Conservation (phyloP, 163 green algal genomes). For the Picocystis sp. region DNA sequence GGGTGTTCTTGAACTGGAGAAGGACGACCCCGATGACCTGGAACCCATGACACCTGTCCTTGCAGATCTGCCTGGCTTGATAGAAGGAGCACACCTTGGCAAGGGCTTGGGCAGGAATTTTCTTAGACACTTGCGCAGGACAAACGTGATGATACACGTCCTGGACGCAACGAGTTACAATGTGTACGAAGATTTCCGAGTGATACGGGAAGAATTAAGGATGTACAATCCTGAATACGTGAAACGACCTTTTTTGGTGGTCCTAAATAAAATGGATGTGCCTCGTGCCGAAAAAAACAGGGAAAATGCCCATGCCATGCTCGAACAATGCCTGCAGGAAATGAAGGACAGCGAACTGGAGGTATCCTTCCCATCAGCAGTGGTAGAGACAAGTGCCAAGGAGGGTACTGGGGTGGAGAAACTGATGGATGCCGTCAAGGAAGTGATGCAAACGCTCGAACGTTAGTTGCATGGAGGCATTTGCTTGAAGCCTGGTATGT, state of each 20-base stretch:
- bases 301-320: too few species aligned
- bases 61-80: constrained; percentile 71
- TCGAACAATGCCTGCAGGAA: too few species aligned
- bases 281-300: too few species aligned
- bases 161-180: constrained; percentile 38
- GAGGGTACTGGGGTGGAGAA: too few species aligned
- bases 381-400: too few species aligned
- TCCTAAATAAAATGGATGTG: background rate
- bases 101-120: constrained; percentile 69
- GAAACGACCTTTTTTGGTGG: constrained; percentile 37
- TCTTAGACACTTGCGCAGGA: constrained; percentile 63
- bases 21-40: background rate
- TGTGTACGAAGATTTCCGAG: constrained; percentile 3
- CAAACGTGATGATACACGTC: constrained; percentile 54
- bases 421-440: too few species aligned
- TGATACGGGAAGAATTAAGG: constrained; percentile 53
- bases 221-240: constrained; percentile 86
- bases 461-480: too few species aligned
- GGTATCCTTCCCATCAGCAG: too few species aligned
- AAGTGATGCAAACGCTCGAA: too few species aligned
- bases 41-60: constrained; percentile 28
- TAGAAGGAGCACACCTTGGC: constrained; percentile 53
- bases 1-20: constrained; percentile 14
- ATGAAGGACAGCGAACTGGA: too few species aligned
- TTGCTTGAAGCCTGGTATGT: too few species aligned